Base-by-base conservation (phyloP, 179 eudicot genomes). In the Vitellaria paradoxa region DNA sequence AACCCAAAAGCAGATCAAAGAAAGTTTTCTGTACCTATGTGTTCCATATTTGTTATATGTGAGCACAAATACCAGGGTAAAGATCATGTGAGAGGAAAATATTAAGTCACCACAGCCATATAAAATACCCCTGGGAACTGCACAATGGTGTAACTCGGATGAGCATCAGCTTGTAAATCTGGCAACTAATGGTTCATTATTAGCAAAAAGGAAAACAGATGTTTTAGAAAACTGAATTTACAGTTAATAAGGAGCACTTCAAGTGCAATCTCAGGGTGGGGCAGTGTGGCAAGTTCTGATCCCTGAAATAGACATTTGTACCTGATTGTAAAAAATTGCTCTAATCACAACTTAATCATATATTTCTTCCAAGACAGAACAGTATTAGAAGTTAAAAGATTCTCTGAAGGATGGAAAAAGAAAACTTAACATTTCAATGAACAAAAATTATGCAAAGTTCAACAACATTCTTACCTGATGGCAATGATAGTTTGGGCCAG, bases 51-150 rank as follows among this genome's bases (percentile, higher is more conserved):
- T 94, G 12, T 92, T 93, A 83, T 91, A 94, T 17, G 98, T 93
- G 79, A 95, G 93, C 84, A 95, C 89, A 84, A 95, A 95, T 57
- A 90, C 93, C 17, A 93, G 92, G 47, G 98, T 74, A 81, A 95
- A 95, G 84, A 95, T 95, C 99, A 95, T 95, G 78, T 95, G 99
- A n/a, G 99, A 95, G 18, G 99, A 95, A 82, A 95, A 95, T 85
- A 95, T 95, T 69, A 95, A 85, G 79, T 95, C 99, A 57, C 99
- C 97, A 85, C 99, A 93, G 9, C 99, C 99, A 84, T 86, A 93
- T 45, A 91, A 89, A 56, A 91, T 83, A 50, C 98, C 97, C 17
- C 86, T 83, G 9, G 56, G 56, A 89, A 93, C 99, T 93, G 96
- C 88, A 88, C 42, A 24, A 30, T 7, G 13, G 11, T 52, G 56